Percentiles rank a stretch among this genome's conserved stretches.
Conservation (phyloP, 129 eudicot species). For the Lonicera japonica region DNA sequence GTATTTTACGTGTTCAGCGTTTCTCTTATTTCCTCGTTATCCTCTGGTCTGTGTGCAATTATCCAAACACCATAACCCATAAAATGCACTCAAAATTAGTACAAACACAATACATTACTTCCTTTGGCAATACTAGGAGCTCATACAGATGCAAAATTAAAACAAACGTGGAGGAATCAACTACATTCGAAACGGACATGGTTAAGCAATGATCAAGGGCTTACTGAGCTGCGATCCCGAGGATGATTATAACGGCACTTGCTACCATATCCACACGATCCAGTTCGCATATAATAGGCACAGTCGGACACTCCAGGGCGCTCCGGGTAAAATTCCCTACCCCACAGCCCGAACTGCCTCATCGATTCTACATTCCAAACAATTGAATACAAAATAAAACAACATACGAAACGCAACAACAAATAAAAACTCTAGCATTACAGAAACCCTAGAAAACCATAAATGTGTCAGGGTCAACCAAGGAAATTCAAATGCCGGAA, state of each 20-base stretch:
- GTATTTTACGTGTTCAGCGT: too few relatives aligned
- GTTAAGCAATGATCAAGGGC: background rate
- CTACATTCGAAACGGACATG: slow-evolving; percentile 3
- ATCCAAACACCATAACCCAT: too few relatives aligned
- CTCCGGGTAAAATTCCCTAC: slow-evolving; percentile 70
- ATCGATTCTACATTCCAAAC: slow-evolving; percentile 57
- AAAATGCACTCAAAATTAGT: too few relatives aligned
- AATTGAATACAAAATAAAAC: slow-evolving; percentile 5
- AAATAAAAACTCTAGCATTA: background rate
- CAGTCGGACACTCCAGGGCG: slow-evolving; percentile 81
- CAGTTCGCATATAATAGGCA: slow-evolving; percentile 78
- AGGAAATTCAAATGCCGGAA: slow-evolving; percentile 9
- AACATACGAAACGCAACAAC: slow-evolving; percentile 11
- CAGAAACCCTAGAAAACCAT: slow-evolving; percentile 31
- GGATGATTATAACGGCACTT: slow-evolving; percentile 95
- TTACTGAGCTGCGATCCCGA: slow-evolving; percentile 68
- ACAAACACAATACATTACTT: too few relatives aligned
- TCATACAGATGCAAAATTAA: too few relatives aligned
- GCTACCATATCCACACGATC: slow-evolving; percentile 82
- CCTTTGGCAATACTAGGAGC: too few relatives aligned
- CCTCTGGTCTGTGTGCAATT: too few relatives aligned
- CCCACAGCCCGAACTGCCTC: slow-evolving; percentile 59
- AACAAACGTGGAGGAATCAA: background rate
- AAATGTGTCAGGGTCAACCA: background rate
- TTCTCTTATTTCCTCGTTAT: too few relatives aligned